These are phyloP conservation scores for Aciculoconidium aculeatum DNA, from an alignment of 805 yeast species.

Conservation along the genomic window DNA sequence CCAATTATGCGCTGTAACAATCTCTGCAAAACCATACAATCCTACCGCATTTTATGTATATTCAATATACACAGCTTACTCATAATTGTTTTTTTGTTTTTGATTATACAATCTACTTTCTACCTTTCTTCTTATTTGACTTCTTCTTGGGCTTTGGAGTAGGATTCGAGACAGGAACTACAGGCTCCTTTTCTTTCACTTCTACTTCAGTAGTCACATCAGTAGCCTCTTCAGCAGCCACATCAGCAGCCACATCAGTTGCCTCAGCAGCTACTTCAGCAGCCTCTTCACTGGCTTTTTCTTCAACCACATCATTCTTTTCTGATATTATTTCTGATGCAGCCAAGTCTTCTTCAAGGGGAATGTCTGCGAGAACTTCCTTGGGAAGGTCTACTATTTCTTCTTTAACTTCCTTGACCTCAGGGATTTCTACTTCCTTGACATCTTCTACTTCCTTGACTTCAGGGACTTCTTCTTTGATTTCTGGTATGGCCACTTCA, in stretches of 20 bases:
- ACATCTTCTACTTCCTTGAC: slow-evolving; percentile 4
- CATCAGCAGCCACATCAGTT: not conserved
- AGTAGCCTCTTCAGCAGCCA: not conserved
- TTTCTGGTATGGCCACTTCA: too few species aligned
- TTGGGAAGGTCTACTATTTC: too few species aligned
- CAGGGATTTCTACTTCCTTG: not conserved
- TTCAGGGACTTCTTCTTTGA: too few species aligned
- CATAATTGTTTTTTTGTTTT: too few species aligned
- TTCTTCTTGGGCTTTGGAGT: slow-evolving; percentile 1
- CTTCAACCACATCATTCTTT: not conserved
- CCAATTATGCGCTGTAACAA: too few species aligned
- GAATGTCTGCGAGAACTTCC: too few species aligned
- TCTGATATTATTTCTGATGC: too few species aligned
- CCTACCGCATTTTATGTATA: too few species aligned
- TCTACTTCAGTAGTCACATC: not conserved
- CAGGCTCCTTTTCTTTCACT: not conserved
- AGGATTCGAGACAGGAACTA: slow-evolving; percentile 1
- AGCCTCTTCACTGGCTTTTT: slow-evolving; percentile 1
- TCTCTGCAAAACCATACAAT: too few species aligned
- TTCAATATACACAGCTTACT: too few species aligned
- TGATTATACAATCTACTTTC: slow-evolving; percentile 1
- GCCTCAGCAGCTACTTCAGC: not conserved
- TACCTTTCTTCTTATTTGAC: slow-evolving; percentile 2
- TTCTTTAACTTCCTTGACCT: too few species aligned
- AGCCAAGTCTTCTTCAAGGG: too few species aligned